phyloP scores from a whole-genome alignment of 495 filamentous ascomycete species.

The Gamarada debralockiae region DNA sequence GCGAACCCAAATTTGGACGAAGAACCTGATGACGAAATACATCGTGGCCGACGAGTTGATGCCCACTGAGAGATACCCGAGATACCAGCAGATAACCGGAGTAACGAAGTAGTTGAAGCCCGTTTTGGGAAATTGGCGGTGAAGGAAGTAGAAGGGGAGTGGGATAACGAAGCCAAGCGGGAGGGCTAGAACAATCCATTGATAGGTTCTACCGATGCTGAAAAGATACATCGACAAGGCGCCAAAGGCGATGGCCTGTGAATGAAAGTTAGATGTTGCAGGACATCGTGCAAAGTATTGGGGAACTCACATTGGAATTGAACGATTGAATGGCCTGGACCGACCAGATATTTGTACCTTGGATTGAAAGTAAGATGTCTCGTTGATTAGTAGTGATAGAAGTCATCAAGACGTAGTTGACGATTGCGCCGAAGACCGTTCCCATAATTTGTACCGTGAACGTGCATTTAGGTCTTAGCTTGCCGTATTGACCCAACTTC shows the following conservation, averaged over 20 bases:
- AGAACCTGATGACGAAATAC: slow-evolving; percentile 35
- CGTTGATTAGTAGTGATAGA: slow-evolving; percentile 34
- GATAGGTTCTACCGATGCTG: slow-evolving; percentile 26
- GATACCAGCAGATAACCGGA: slow-evolving; percentile 23
- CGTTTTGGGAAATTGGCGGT: slow-evolving; percentile 12
- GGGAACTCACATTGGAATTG: too few species aligned
- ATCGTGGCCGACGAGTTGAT: slow-evolving; percentile 34
- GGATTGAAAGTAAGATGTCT: slow-evolving; percentile 31
- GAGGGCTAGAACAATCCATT: slow-evolving; percentile 34
- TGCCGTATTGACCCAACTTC: slow-evolving; percentile 34
- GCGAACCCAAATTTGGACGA: slow-evolving; percentile 48
- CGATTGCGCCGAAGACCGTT: slow-evolving; percentile 37
- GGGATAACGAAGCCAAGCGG: slow-evolving; percentile 35
- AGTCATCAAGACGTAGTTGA: slow-evolving; percentile 47
- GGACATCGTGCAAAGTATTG: too few species aligned
- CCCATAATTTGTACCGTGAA: slow-evolving; percentile 43
- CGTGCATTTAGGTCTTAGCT: slow-evolving; percentile 36
- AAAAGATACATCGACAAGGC: slow-evolving; percentile 39
- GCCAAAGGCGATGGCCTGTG: slow-evolving; percentile 39
- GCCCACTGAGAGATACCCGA: slow-evolving; percentile 32
- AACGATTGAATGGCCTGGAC: slow-evolving; percentile 40
- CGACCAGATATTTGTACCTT: slow-evolving; percentile 44
- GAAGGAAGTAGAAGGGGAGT: slow-evolving; percentile 29
- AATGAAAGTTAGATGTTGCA: too few species aligned
- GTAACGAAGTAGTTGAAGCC: background rate